phyloP scores from a whole-genome alignment of 2,329 filamentous ascomycete species.

The Trichoderma afroharzianum region DNA sequence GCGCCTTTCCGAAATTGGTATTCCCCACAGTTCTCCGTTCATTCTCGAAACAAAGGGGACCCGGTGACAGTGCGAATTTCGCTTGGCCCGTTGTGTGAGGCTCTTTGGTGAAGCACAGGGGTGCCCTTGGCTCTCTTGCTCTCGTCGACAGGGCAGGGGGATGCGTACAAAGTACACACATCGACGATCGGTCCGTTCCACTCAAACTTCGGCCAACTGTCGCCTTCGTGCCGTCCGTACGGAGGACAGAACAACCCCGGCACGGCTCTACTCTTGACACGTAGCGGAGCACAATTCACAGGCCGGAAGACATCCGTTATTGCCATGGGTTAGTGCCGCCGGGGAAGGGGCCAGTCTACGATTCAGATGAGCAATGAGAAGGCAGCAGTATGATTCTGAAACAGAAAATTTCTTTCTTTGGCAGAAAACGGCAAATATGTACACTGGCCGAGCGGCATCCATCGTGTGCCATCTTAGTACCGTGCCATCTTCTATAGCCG shows the following conservation, averaged over 20 bases:
- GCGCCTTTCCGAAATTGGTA: constrained; percentile 7
- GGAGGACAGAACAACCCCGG: constrained; percentile 1
- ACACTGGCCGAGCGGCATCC: not conserved
- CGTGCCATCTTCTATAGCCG: not conserved
- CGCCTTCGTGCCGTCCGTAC: constrained; percentile 11
- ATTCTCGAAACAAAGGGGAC: constrained; percentile 9
- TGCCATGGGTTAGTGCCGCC: not conserved
- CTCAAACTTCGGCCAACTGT: constrained; percentile 16
- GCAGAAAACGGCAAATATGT: not conserved
- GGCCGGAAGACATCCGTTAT: constrained; percentile 9
- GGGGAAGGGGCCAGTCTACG: not conserved
- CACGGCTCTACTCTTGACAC: constrained; percentile 14
- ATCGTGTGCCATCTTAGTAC: not conserved
- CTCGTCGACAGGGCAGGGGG: not conserved
- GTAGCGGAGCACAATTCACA: constrained; percentile 9
- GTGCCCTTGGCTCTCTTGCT: not conserved
- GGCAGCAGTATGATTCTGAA: not conserved
- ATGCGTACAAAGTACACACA: not conserved
- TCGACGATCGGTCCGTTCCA: constrained; percentile 14
- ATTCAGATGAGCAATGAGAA: not conserved
- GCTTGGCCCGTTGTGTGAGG: not conserved
- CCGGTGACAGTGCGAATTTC: constrained; percentile 5
- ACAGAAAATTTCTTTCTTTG: not conserved
- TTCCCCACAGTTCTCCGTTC: constrained; percentile 20
- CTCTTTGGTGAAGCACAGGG: constrained; percentile 7